Base-by-base conservation (phyloP, 2,329 filamentous ascomycete species). In the Metarhizium guizhouense region DNA sequence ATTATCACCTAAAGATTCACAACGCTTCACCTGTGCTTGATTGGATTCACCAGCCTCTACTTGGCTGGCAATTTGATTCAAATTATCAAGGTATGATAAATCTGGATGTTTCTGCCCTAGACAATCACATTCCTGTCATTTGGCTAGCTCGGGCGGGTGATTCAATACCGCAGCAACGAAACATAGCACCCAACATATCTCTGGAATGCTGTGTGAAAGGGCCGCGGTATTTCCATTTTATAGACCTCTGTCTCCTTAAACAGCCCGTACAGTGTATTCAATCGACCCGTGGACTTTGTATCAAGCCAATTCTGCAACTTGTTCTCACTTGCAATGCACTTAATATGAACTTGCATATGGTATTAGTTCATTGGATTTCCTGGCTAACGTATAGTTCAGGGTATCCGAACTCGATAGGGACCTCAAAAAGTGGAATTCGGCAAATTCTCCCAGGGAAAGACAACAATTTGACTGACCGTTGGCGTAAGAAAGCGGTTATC, bases 311-410 rank as follows among this genome's bases (percentile, higher is more conserved):
- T 20, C 18, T 6, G 20, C 42, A 18, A 20, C 42, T 34, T 18
- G 18, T 20, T 20, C 8, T 10, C n/a, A 20, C 18, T 45, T 20
- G n/a, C 42, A 20, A 45, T 16, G 8, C n/a, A 11, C 14, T 38
- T 25, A 54, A 47, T 25, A 61, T 61, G 60, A 34, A 55, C n/a
- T 43, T 51, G 34, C 36, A 49, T 53, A 38, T 36, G 5, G 20
- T 54, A 8, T 53, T 34, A 11, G 32, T 56, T 25, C 40, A 45
- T 45, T 61, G 56, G 43, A 40, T 55, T 48, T 54, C 29, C 54
- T 60, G 54, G 60, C 60, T 61, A 52, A 61, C 55, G 10, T 29
- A 49, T 54, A 18, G 43, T 48, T 43, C 56, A 60, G 57, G 51
- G 18, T 55, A 51, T 47, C 32, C 51, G 5, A 34, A 30, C 18